phyloP scores from a whole-genome alignment of 2,329 filamentous ascomycete genomes.

The Nemania sp. region DNA sequence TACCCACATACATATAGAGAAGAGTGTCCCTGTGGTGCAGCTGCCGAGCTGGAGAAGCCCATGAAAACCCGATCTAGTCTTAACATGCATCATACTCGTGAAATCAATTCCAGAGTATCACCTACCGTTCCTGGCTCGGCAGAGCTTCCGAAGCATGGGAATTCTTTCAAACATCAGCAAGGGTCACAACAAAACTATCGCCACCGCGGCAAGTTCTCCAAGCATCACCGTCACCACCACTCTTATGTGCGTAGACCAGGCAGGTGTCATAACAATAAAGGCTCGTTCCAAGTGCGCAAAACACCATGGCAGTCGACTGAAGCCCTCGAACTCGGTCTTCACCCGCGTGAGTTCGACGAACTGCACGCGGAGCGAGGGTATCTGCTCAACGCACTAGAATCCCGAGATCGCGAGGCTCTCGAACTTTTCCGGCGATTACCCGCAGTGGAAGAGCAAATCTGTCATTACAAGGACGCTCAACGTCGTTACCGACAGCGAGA shows the following conservation, averaged over 20 bases:
- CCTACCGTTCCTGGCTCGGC: no score
- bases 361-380: constrained; percentile 53
- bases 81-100: no score
- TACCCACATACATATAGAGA: no score
- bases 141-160: no score
- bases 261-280: background rate
- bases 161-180: no score
- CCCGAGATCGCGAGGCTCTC: constrained; percentile 44
- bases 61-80: no score
- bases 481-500: constrained; percentile 5
- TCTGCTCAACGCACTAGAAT: constrained; percentile 47
- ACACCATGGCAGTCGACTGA: constrained; percentile 21
- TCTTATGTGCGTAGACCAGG: background rate
- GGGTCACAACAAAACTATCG: background rate
- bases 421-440: constrained; percentile 47
- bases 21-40: no score
- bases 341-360: constrained; percentile 46
- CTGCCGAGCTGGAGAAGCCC: no score
- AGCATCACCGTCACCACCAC: background rate
- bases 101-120: no score
- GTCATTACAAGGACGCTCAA: background rate
- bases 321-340: constrained; percentile 36
- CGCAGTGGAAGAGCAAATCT: constrained; percentile 41
- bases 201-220: background rate
- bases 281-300: background rate